Percentiles rank a stretch among this genome's conserved stretches.
Conservation (phyloP, 2,329 filamentous ascomycete genomes). For the Dactylellina haptotyla region DNA sequence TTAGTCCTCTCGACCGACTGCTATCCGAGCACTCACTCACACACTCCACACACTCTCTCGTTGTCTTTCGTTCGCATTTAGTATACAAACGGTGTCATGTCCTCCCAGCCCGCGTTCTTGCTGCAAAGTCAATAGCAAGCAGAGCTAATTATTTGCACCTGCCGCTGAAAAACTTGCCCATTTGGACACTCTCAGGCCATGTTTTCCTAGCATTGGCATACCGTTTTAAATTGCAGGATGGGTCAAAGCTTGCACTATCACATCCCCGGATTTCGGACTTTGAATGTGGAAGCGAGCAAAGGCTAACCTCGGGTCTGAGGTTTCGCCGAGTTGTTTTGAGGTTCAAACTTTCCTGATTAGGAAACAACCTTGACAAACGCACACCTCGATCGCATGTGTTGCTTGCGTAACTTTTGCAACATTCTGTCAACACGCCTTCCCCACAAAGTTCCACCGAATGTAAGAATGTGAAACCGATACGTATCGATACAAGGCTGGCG, state of each 20-base stretch:
- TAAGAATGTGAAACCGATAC: too few relatives aligned
- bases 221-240: slow-evolving; percentile 31
- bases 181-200: background rate
- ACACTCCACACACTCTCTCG: too few relatives aligned
- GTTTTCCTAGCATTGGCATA: background rate
- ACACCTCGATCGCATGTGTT: background rate
- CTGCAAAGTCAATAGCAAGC: background rate
- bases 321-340: background rate
- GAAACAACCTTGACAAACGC: background rate
- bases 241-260: slow-evolving; percentile 14
- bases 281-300: background rate
- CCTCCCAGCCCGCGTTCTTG: background rate
- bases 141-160: background rate
- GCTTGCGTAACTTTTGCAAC: too few relatives aligned
- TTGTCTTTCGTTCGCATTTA: too few relatives aligned
- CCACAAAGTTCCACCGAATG: too few relatives aligned
- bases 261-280: slow-evolving; percentile 23
- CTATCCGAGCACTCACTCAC: background rate
- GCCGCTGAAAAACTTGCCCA: background rate
- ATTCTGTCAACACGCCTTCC: too few relatives aligned
- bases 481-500: too few relatives aligned
- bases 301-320: slow-evolving; percentile 19
- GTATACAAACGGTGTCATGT: background rate
- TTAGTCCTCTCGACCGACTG: slow-evolving; percentile 3
- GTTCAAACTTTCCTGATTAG: slow-evolving; percentile 18